Percentiles rank a stretch among this genome's conserved stretches.
Evolutionary conservation across 73 alveolate genomes (phyloP).

Genomic region (Paramecium tetraurelia): DNA sequence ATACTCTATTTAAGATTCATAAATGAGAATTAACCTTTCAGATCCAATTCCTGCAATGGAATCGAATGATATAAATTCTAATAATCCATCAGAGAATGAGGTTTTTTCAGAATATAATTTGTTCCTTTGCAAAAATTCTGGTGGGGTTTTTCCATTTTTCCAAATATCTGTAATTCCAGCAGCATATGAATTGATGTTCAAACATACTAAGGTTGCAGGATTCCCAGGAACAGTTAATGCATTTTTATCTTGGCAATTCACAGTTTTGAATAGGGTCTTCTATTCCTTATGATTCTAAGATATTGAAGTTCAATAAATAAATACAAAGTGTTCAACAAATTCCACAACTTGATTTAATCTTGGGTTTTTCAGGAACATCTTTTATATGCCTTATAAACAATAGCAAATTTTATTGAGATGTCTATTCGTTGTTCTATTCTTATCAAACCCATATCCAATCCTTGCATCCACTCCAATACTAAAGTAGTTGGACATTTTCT

Average conservation of each 20-base stretch:
- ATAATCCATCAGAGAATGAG: slow-evolving; percentile 71
- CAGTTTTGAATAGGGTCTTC: slow-evolving; percentile 42
- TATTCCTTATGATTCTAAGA: background rate
- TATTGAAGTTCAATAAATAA: background rate
- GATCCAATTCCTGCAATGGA: slow-evolving; percentile 61
- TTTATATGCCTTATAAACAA: slow-evolving; percentile 94
- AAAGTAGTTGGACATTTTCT: slow-evolving; percentile 87
- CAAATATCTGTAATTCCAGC: slow-evolving; percentile 90
- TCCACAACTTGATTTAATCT: slow-evolving; percentile 43
- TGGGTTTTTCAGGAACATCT: slow-evolving; percentile 66
- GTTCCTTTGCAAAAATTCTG: background rate
- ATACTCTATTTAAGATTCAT: background rate
- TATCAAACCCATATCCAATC: slow-evolving; percentile 92
- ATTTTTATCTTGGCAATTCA: slow-evolving; percentile 50
- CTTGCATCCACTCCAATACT: slow-evolving; percentile 95
- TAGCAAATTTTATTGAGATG: slow-evolving; percentile 78
- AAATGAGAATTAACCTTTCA: slow-evolving; percentile 43
- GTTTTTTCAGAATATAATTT: slow-evolving; percentile 36
- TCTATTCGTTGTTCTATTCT: slow-evolving; percentile 76
- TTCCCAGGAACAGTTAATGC: slow-evolving; percentile 62
- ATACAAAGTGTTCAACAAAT: slow-evolving; percentile 57
- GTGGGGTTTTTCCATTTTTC: slow-evolving; percentile 66
- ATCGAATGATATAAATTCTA: slow-evolving; percentile 74
- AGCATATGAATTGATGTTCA: slow-evolving; percentile 84
- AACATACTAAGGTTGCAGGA: slow-evolving; percentile 55